A percentile compares a stretch with the other conserved stretches of the same genome.
Evolutionary conservation across 2,329 filamentous ascomycete genomes (phyloP).

Genomic region (Xylariaceae sp.): DNA sequence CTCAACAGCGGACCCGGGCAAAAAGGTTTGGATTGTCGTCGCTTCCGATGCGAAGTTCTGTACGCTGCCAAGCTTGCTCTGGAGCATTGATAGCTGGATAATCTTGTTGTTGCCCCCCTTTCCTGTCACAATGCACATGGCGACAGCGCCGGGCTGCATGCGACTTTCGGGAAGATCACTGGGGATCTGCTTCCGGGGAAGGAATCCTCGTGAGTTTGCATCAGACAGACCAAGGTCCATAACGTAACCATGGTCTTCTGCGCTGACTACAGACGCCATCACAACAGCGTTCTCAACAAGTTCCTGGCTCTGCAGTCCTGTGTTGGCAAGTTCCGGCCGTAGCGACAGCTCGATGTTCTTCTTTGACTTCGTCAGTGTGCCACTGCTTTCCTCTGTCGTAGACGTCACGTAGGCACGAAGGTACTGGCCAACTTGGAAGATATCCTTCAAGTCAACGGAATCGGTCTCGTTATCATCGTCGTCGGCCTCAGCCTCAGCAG

Average conservation of each 20-base stretch:
- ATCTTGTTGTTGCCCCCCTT: slow-evolving; percentile 75
- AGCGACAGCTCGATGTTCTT: slow-evolving; percentile 84
- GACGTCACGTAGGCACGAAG: slow-evolving; percentile 78
- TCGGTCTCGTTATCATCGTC: slow-evolving; percentile 51
- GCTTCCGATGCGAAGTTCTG: slow-evolving; percentile 65
- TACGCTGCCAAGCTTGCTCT: slow-evolving; percentile 61
- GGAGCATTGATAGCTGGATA: slow-evolving; percentile 74
- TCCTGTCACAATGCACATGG: slow-evolving; percentile 75
- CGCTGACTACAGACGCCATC: slow-evolving; percentile 81
- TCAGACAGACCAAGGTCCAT: slow-evolving; percentile 83
- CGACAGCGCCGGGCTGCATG: slow-evolving; percentile 76
- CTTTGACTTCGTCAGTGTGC: slow-evolving; percentile 56
- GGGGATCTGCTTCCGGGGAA: slow-evolving; percentile 78
- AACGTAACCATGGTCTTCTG: slow-evolving; percentile 92
- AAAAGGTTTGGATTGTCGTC: slow-evolving; percentile 81
- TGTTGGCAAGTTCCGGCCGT: slow-evolving; percentile 72
- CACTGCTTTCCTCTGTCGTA: slow-evolving; percentile 60
- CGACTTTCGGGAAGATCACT: slow-evolving; percentile 57
- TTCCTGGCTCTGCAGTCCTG: slow-evolving; percentile 65
- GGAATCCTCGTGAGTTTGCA: slow-evolving; percentile 68
- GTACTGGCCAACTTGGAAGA: slow-evolving; percentile 84
- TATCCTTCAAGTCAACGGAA: slow-evolving; percentile 64
- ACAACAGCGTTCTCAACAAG: slow-evolving; percentile 70
- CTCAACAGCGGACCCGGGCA: slow-evolving; percentile 87
- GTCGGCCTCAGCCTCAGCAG: slow-evolving; percentile 57